Conservation (phyloP, 306 rosid species). For the Prunus armeniaca region DNA sequence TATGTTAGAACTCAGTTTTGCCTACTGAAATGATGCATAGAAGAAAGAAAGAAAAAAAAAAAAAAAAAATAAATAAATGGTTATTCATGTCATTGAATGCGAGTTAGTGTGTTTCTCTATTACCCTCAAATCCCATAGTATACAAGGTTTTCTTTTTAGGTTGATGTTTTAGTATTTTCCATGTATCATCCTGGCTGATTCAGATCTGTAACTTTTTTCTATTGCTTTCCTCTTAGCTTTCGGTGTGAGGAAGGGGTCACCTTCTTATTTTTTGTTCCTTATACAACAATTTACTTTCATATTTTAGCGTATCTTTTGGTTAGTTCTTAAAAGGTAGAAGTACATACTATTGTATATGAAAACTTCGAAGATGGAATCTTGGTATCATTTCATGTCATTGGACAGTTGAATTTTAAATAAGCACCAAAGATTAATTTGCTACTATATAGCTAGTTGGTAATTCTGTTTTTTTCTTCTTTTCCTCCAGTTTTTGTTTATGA, state of each 20-base stretch:
- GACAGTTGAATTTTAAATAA: neutral
- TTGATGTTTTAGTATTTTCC: neutral
- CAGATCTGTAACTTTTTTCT: slow-evolving; percentile 4
- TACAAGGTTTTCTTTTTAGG: neutral
- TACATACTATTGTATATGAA: neutral
- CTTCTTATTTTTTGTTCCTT: neutral
- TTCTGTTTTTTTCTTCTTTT: neutral
- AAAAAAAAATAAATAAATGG: too few species aligned
- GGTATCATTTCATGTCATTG: neutral
- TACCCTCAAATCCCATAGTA: neutral
- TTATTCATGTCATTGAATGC: neutral
- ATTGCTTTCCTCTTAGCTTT: neutral
- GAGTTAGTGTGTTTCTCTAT: neutral
- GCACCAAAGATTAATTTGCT: neutral
- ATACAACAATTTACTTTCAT: neutral
- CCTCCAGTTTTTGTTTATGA: slow-evolving; percentile 80
- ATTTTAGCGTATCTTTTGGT: neutral
- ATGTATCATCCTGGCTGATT: neutral
- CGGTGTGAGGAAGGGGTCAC: neutral
- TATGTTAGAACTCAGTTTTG: neutral
- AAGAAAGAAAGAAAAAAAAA: neutral
- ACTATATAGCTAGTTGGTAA: slow-evolving; percentile 1
- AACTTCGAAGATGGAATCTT: neutral
- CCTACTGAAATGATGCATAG: neutral
- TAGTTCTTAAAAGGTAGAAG: neutral